Evolutionary conservation across 768 basidiomycete species (phyloP).

Genomic region (Macrolepiota dolichaula): DNA sequence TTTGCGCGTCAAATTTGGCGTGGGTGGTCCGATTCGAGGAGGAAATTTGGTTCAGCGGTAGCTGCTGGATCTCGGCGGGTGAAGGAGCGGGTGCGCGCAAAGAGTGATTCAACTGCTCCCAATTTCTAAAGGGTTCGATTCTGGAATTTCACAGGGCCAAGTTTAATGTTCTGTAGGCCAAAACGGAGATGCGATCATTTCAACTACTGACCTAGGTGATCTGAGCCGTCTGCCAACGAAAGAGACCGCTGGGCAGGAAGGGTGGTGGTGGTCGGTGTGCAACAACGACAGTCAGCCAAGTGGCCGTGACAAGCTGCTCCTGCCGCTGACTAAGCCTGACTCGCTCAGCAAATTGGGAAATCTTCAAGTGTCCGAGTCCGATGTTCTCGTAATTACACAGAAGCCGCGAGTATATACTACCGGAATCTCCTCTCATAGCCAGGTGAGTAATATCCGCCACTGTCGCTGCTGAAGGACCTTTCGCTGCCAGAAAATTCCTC

Average conservation of each 20-base stretch:
- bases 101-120: constrained; percentile 7
- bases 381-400: background rate
- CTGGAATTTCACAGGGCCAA: background rate
- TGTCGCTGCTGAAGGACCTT: constrained; percentile 4
- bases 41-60: constrained; percentile 1
- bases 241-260: background rate
- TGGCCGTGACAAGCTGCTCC: background rate
- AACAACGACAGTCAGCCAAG: background rate
- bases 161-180: background rate
- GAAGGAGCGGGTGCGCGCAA: constrained; percentile 1
- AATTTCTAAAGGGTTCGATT: background rate
- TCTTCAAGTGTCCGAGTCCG: background rate
- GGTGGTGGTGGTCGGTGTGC: background rate
- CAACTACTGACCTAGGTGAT: background rate
- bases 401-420: background rate
- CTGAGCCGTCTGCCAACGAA: background rate
- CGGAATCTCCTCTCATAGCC: background rate
- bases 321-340: constrained; percentile 8
- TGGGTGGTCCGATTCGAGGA: background rate
- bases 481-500: background rate
- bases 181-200: background rate
- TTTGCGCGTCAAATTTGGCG: background rate
- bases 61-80: constrained; percentile 9
- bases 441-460: background rate
- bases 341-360: background rate